Conservation (phyloP, 2,329 filamentous ascomycete species). For the Pseudocercospora ulei region DNA sequence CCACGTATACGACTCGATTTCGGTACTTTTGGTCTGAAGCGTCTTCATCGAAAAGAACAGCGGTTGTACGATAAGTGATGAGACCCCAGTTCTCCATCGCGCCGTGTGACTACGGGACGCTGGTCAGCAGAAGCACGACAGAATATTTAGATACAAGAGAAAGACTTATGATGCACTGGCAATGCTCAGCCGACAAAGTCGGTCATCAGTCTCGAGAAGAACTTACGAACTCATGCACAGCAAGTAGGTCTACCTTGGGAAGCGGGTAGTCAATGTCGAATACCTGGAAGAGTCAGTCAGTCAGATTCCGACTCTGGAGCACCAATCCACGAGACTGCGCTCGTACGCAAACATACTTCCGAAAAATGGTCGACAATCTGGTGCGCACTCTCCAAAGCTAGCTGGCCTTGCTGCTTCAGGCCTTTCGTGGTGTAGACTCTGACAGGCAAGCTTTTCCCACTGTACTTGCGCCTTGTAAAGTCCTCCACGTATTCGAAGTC, state of each 20-base stretch:
- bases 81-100: conserved; percentile 97
- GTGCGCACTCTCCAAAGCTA: conserved; percentile 81
- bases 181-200: conserved; percentile 19
- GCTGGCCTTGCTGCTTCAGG: conserved; percentile 83
- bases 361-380: conserved; percentile 96
- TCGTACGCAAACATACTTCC: conserved; percentile 43
- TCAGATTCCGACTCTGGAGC: conserved; percentile 8
- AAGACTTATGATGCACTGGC: conserved; percentile 39
- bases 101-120: conserved; percentile 49
- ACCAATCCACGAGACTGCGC: background rate
- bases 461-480: conserved; percentile 79
- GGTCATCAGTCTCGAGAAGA: background rate
- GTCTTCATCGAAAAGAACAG: conserved; percentile 89
- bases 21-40: conserved; percentile 83
- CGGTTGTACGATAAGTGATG: conserved; percentile 84
- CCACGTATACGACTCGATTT: conserved; percentile 90
- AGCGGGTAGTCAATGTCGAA: conserved; percentile 89
- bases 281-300: conserved; percentile 39
- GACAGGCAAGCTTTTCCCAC: conserved; percentile 81
- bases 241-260: conserved; percentile 81
- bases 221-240: conserved; percentile 83
- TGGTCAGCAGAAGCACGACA: conserved; percentile 34
- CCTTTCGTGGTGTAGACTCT: conserved; percentile 92
- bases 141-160: conserved; percentile 2
- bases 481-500: conserved; percentile 96